phyloP scores from a whole-genome alignment of 2,329 filamentous ascomycete species.

The Daldinia eschscholtzii region DNA sequence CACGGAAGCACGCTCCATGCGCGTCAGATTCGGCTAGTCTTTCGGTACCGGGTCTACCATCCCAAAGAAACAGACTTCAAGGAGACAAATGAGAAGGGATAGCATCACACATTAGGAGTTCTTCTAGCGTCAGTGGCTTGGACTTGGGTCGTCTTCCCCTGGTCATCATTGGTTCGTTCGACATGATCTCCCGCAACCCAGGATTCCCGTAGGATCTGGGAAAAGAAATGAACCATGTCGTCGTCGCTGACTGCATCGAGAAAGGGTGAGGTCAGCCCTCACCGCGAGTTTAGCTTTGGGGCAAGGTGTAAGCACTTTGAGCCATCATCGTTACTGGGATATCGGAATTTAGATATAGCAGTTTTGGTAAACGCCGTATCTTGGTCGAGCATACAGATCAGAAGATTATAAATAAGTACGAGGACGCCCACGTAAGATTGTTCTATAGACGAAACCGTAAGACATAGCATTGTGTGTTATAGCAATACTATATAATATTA shows the following conservation, averaged over 20 bases:
- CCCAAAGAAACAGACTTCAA: background rate
- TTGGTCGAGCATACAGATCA: background rate
- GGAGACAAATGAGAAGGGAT: background rate
- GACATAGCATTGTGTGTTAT: background rate
- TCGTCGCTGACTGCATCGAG: background rate
- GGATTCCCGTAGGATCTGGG: conserved; percentile 3
- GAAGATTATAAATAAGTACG: background rate
- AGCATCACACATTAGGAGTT: background rate
- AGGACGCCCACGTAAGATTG: background rate
- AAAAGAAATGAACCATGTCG: conserved; percentile 2
- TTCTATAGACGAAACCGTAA: background rate
- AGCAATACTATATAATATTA: background rate
- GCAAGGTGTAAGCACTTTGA: conserved; percentile 6
- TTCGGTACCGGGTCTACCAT: background rate
- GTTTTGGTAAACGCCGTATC: background rate
- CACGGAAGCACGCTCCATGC: background rate
- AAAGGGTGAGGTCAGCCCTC: conserved; percentile 1
- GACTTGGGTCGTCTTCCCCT: background rate
- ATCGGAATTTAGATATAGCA: conserved; percentile 1
- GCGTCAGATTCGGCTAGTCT: conserved; percentile 2
- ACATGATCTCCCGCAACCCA: background rate
- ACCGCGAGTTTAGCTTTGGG: background rate
- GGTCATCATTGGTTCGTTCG: background rate
- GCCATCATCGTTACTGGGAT: background rate
- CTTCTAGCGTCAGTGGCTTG: background rate